phyloP scores from a whole-genome alignment of 1,284 basidiomycete genomes.

The Limonomyces culmigenus region DNA sequence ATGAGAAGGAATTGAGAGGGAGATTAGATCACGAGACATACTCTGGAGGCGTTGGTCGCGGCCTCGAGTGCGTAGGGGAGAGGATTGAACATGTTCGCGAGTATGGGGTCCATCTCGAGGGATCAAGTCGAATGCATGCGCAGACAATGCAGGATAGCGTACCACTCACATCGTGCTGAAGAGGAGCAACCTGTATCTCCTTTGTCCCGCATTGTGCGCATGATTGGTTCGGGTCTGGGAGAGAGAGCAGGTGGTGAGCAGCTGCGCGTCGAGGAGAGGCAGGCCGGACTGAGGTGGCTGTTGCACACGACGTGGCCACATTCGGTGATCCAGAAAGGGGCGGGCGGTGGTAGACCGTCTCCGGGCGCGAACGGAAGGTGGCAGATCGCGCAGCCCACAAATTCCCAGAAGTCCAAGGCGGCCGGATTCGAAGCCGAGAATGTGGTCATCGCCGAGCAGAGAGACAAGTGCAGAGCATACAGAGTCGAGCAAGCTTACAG shows the following conservation, averaged over 20 bases:
- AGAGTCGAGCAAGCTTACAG: not conserved
- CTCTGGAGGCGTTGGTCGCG: slow-evolving; percentile 48
- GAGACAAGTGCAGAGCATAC: not conserved
- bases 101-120: slow-evolving; percentile 51
- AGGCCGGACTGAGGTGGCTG: slow-evolving; percentile 55
- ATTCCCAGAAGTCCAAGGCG: slow-evolving; percentile 58
- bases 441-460: not conserved
- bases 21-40: slow-evolving; percentile 11
- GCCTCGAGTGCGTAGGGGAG: slow-evolving; percentile 42
- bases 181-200: slow-evolving; percentile 48
- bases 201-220: slow-evolving; percentile 46
- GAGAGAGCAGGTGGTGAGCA: not conserved
- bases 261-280: not conserved
- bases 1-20: not conserved
- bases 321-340: slow-evolving; percentile 74
- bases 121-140: slow-evolving; percentile 2
- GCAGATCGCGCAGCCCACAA: slow-evolving; percentile 51
- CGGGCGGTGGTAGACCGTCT: slow-evolving; percentile 26
- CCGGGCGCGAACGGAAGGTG: slow-evolving; percentile 38
- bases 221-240: slow-evolving; percentile 47
- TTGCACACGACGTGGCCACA: slow-evolving; percentile 74
- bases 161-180: slow-evolving; percentile 51
- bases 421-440: slow-evolving; percentile 1
- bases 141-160: not conserved
- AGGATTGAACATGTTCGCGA: slow-evolving; percentile 63